Evolutionary conservation across 2,329 filamentous ascomycete species (phyloP).

Genomic region (Aquanectria penicillioides): DNA sequence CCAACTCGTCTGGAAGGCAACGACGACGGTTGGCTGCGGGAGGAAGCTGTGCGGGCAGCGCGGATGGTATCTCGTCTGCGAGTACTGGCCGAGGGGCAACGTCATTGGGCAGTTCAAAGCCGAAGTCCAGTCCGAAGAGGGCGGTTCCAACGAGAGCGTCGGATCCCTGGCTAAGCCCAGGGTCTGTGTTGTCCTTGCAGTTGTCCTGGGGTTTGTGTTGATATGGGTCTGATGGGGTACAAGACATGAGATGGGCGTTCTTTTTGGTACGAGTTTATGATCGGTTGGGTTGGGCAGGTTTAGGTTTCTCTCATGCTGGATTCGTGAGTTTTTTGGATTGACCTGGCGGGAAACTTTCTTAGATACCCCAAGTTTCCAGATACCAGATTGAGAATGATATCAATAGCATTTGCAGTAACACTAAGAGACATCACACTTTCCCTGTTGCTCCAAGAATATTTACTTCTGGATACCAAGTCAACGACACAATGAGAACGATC

Average conservation of each 20-base stretch:
- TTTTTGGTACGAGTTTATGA: neutral
- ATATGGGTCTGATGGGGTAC: constrained; percentile 23
- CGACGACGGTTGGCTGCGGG: constrained; percentile 67
- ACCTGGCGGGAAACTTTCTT: no score
- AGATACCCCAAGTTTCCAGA: no score
- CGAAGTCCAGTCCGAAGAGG: constrained; percentile 42
- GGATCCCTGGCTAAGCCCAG: constrained; percentile 16
- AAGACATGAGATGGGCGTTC: no score
- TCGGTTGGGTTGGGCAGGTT: neutral
- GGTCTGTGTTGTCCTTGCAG: constrained; percentile 24
- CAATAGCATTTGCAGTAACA: no score
- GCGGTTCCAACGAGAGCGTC: neutral
- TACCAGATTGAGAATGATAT: no score
- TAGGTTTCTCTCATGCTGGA: no score
- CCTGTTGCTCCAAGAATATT: no score
- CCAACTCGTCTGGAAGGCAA: constrained; percentile 76
- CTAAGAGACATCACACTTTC: no score
- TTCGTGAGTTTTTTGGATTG: no score
- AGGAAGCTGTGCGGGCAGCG: constrained; percentile 53
- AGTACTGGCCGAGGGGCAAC: constrained; percentile 76
- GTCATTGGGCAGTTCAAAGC: constrained; percentile 62
- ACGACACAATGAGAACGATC: no score
- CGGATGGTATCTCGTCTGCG: constrained; percentile 75
- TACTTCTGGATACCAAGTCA: no score
- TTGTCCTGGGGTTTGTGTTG: constrained; percentile 29